Conservation (phyloP, 192 early-diverging fungal genomes). For the Mortierella antarctica region DNA sequence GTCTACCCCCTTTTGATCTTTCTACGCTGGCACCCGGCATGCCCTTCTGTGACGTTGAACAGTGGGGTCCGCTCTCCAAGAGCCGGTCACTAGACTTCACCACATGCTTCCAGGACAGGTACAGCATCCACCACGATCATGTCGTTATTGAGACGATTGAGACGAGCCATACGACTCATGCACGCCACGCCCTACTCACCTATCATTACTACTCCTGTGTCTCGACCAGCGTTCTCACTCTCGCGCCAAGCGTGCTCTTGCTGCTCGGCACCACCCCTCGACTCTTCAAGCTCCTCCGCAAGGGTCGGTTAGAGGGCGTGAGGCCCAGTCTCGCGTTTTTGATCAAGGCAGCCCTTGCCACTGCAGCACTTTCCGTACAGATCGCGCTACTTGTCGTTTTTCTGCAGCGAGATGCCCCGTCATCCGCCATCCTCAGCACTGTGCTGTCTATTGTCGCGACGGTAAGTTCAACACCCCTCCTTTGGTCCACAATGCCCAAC, state of each 20-base stretch:
- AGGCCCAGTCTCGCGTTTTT: background rate
- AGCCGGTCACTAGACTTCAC: slow-evolving; percentile 25
- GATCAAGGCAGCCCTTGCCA: background rate
- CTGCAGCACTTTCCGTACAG: slow-evolving; percentile 8
- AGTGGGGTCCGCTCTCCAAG: slow-evolving; percentile 14
- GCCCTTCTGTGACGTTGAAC: slow-evolving; percentile 33
- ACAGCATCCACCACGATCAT: too few relatives aligned
- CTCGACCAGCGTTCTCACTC: too few relatives aligned
- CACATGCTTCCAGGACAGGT: slow-evolving; percentile 42
- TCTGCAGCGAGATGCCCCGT: background rate
- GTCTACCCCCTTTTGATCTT: too few relatives aligned
- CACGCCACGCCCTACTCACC: too few relatives aligned
- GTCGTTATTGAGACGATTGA: too few relatives aligned
- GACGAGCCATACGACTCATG: background rate
- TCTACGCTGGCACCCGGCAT: too few relatives aligned
- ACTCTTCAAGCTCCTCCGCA: slow-evolving; percentile 3
- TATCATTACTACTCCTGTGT: too few relatives aligned
- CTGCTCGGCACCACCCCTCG: slow-evolving; percentile 15
- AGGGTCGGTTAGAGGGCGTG: slow-evolving; percentile 19
- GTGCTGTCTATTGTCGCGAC: background rate
- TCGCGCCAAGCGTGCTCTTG: slow-evolving; percentile 8
- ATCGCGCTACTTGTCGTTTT: slow-evolving; percentile 3
- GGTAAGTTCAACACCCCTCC: too few relatives aligned
- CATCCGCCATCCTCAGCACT: slow-evolving; percentile 15
- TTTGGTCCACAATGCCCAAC: background rate